Conservation (phyloP, 345 rosid genomes). For the Moringa oleifera region DNA sequence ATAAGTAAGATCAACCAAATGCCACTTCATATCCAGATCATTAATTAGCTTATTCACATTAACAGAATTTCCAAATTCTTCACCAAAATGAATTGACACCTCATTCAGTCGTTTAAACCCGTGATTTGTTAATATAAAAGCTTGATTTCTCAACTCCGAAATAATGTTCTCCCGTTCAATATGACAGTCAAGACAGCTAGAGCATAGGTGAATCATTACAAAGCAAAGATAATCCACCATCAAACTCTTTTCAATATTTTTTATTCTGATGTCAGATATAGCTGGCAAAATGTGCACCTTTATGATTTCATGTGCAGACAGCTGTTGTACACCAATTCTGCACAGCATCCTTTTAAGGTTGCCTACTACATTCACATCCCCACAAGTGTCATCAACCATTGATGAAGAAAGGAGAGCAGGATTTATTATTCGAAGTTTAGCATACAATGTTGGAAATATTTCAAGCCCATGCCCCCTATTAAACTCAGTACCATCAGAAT, state of each 20-base stretch:
- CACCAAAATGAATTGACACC: constrained; percentile 63
- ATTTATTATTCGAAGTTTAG: constrained; percentile 61
- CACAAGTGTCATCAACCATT: constrained; percentile 26
- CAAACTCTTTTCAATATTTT: constrained; percentile 28
- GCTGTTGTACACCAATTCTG: constrained; percentile 63
- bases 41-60: constrained; percentile 45
- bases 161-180: constrained; percentile 56
- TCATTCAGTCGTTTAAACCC: constrained; percentile 53
- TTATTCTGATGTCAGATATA: constrained; percentile 32
- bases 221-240: constrained; percentile 79
- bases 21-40: constrained; percentile 54
- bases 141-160: constrained; percentile 57
- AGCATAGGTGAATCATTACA: constrained; percentile 76
- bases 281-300: constrained; percentile 75
- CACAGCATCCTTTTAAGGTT: constrained; percentile 57
- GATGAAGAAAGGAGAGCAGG: constrained; percentile 51
- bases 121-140: constrained; percentile 63
- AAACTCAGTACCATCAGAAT: constrained; percentile 44
- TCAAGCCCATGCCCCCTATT: constrained; percentile 48
- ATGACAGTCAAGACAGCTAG: constrained; percentile 59
- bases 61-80: constrained; percentile 58
- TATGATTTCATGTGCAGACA: constrained; percentile 86
- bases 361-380: constrained; percentile 28
- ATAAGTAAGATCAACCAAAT: constrained; percentile 65
- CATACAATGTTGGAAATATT: constrained; percentile 68